Conservation (phyloP, 2,329 filamentous ascomycete species). For the Macrophomina pseudophaseolina region DNA sequence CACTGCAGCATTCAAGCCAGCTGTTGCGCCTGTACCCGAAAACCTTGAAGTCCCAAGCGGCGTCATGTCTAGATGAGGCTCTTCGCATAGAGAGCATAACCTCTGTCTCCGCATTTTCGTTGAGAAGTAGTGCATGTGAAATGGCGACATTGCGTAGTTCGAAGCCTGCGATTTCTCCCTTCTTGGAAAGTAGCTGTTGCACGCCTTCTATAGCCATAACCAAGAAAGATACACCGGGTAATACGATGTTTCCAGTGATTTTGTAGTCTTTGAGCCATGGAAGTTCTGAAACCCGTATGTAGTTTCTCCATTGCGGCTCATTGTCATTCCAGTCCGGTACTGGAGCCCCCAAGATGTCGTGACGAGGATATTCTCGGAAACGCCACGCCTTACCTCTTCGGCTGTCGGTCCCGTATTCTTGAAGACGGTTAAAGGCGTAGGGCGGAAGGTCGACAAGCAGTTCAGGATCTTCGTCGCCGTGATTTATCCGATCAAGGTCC, state of each 20-base stretch:
- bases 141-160: constrained; percentile 12
- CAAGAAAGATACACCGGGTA: background rate
- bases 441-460: constrained; percentile 7
- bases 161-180: background rate
- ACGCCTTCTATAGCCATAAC: constrained; percentile 13
- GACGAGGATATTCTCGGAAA: constrained; percentile 27
- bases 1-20: constrained; percentile 19
- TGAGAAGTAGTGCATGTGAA: constrained; percentile 6
- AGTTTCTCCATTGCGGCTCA: constrained; percentile 50
- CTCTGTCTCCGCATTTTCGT: background rate
- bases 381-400: constrained; percentile 33
- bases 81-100: constrained; percentile 15
- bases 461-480: constrained; percentile 17
- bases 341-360: constrained; percentile 36
- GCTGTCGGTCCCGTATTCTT: constrained; percentile 35
- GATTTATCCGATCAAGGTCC: constrained; percentile 15
- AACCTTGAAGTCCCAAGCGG: constrained; percentile 3
- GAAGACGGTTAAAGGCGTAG: constrained; percentile 5
- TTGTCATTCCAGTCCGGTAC: constrained; percentile 37
- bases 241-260: constrained; percentile 29
- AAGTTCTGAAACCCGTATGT: constrained; percentile 45
- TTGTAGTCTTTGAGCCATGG: constrained; percentile 56
- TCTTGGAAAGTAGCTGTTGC: background rate
- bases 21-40: background rate
- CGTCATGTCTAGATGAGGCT: background rate